phyloP scores from a whole-genome alignment of 805 yeast species.

The Ogataea trehalophila region DNA sequence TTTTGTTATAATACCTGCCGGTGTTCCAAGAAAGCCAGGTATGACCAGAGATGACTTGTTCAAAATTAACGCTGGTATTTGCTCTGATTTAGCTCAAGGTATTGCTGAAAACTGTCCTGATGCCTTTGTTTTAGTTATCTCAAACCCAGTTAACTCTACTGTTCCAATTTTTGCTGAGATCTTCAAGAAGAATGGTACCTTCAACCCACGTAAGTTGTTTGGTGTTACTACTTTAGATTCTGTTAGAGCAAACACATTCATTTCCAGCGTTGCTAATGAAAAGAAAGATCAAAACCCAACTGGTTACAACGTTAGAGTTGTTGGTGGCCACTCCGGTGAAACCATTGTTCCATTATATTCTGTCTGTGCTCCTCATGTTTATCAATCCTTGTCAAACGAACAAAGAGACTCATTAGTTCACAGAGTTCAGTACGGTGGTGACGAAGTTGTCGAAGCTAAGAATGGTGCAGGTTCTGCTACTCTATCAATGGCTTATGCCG shows the following conservation, averaged over 20 bases:
- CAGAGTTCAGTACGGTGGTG: conserved; percentile 95
- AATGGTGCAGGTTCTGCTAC: conserved; percentile 94
- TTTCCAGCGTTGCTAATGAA: conserved; percentile 48
- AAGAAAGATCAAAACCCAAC: conserved; percentile 38
- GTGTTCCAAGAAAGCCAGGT: conserved; percentile 98
- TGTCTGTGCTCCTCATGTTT: conserved; percentile 27
- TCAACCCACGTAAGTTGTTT: conserved; percentile 66
- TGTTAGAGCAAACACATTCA: conserved; percentile 81
- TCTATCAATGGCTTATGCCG: conserved; percentile 90
- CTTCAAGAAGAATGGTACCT: conserved; percentile 60
- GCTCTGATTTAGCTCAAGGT: conserved; percentile 66
- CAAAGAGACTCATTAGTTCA: conserved; percentile 55
- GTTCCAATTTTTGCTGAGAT: conserved; percentile 86
- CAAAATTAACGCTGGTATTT: conserved; percentile 63
- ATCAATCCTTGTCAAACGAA: conserved; percentile 29
- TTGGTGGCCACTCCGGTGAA: conserved; percentile 95
- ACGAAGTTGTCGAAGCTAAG: conserved; percentile 90
- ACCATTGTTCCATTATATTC: conserved; percentile 87
- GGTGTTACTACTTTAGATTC: conserved; percentile 89
- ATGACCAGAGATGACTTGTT: conserved; percentile 97
- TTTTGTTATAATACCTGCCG: conserved; percentile 52
- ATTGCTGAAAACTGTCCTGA: conserved; percentile 68
- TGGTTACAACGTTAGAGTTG: conserved; percentile 60
- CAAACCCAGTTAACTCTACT: conserved; percentile 92
- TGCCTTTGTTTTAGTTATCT: conserved; percentile 76